Evolutionary conservation across 2,329 filamentous ascomycete genomes (phyloP).

Genomic region (Xylaria sp.): DNA sequence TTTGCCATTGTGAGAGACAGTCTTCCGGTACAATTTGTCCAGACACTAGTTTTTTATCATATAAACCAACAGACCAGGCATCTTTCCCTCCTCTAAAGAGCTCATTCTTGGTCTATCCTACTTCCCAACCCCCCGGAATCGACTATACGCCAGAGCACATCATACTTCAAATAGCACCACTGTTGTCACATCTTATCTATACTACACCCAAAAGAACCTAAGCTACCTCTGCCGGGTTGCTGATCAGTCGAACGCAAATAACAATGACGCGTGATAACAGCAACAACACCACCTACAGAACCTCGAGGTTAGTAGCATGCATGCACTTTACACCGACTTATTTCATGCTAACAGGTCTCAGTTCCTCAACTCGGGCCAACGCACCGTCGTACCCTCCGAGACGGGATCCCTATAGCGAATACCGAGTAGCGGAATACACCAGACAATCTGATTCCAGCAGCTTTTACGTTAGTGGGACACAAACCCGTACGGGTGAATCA

Average conservation of each 20-base stretch:
- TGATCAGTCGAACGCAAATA: neutral
- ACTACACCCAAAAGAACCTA: neutral
- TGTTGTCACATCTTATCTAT: neutral
- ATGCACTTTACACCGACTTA: neutral
- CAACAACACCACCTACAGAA: neutral
- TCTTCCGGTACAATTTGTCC: too few species aligned
- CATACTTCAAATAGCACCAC: neutral
- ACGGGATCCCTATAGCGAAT: neutral
- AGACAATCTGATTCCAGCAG: conserved; percentile 8
- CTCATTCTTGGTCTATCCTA: neutral
- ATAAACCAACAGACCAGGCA: neutral
- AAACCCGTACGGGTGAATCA: conserved; percentile 19
- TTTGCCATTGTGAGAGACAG: neutral
- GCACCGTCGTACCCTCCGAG: neutral
- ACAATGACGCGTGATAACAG: conserved; percentile 12
- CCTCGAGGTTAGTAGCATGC: conserved; percentile 8
- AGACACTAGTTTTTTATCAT: too few species aligned
- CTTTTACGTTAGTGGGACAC: conserved; percentile 33
- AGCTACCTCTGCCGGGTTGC: neutral
- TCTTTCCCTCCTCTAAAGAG: neutral
- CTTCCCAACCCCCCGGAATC: neutral
- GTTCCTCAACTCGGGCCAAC: conserved; percentile 7
- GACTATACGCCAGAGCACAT: neutral
- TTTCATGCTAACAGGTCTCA: conserved; percentile 8
- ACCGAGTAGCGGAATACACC: conserved; percentile 13